These are phyloP conservation scores for Beauveria sp. DNA, from an alignment of 2,329 filamentous ascomycete genomes.

Conservation along the genomic window DNA sequence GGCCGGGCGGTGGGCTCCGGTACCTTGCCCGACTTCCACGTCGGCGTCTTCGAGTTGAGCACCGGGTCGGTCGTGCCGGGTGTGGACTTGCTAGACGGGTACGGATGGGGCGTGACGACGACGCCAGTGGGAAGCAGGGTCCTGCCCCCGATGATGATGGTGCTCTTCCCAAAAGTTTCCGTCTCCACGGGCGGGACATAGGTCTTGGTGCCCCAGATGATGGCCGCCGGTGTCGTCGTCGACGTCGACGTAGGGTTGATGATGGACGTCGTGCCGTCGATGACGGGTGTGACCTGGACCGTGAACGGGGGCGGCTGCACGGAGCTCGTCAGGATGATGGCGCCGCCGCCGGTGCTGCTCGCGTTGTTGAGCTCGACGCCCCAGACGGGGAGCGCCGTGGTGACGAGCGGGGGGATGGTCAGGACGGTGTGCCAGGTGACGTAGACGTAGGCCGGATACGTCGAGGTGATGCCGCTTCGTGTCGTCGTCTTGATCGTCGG, in stretches of 20 bases:
- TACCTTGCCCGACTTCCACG: slow-evolving; percentile 1
- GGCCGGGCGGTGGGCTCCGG: neutral
- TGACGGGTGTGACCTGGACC: neutral
- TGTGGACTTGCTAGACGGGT: neutral
- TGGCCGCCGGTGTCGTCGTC: neutral
- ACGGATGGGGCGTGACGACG: slow-evolving; percentile 1
- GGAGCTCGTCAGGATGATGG: slow-evolving; percentile 1
- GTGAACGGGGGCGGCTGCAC: slow-evolving; percentile 7
- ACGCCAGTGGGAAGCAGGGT: neutral
- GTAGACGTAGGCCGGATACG: neutral
- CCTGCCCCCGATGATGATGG: slow-evolving; percentile 6
- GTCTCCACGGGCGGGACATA: neutral
- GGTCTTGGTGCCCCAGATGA: slow-evolving; percentile 3
- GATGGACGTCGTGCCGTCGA: slow-evolving; percentile 5
- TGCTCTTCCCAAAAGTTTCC: neutral
- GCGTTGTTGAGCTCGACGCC: neutral
- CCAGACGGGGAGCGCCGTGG: slow-evolving; percentile 6
- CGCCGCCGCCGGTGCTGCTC: neutral
- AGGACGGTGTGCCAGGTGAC: neutral
- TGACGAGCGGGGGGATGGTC: neutral
- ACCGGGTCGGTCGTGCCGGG: slow-evolving; percentile 3
- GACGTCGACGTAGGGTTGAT: neutral
- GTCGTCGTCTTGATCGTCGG: neutral
- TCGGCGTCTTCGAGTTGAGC: neutral
- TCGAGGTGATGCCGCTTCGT: neutral